Evolutionary conservation across 352 stramenopile species (phyloP).

Genomic region (Phytophthora fragariaefolia): DNA sequence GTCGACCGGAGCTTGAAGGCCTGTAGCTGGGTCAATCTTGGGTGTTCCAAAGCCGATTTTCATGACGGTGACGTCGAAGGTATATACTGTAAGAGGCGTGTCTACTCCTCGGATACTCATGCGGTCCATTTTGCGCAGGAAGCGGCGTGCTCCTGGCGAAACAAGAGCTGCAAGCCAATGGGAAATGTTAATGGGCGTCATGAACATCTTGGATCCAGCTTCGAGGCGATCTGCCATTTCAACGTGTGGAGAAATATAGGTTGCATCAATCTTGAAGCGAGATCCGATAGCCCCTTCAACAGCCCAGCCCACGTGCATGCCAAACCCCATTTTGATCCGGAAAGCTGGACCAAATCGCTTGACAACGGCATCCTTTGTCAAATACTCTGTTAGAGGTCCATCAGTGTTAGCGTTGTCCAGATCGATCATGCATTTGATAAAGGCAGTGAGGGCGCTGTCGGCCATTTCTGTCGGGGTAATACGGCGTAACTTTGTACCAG

Average conservation of each 20-base stretch:
- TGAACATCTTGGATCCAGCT: slow-evolving; percentile 94
- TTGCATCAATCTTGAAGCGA: slow-evolving; percentile 97
- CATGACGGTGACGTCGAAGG: slow-evolving; percentile 86
- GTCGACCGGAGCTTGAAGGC: slow-evolving; percentile 71
- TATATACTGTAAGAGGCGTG: slow-evolving; percentile 86
- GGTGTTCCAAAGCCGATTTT: slow-evolving; percentile 80
- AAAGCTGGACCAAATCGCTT: slow-evolving; percentile 83
- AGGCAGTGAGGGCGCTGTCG: slow-evolving; percentile 94
- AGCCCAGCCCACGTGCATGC: slow-evolving; percentile 96
- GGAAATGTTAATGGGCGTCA: slow-evolving; percentile 83
- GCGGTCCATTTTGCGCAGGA: slow-evolving; percentile 84
- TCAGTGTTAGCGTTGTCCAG: slow-evolving; percentile 85
- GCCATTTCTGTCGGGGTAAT: slow-evolving; percentile 91
- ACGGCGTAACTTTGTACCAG: slow-evolving; percentile 65
- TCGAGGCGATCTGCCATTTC: slow-evolving; percentile 95
- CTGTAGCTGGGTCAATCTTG: slow-evolving; percentile 67
- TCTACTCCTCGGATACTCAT: slow-evolving; percentile 88
- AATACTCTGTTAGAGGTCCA: slow-evolving; percentile 74
- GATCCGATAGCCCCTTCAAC: slow-evolving; percentile 97
- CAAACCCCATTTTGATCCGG: slow-evolving; percentile 94
- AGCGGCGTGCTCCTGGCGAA: slow-evolving; percentile 69
- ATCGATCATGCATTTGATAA: slow-evolving; percentile 95
- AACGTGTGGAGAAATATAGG: slow-evolving; percentile 96
- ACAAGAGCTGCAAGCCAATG: slow-evolving; percentile 84
- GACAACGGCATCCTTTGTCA: slow-evolving; percentile 74